Evolutionary conservation across 2,329 filamentous ascomycete genomes (phyloP), one percentile per base, ranked within the genome.

Genomic region (Alternaria sp.): DNA sequence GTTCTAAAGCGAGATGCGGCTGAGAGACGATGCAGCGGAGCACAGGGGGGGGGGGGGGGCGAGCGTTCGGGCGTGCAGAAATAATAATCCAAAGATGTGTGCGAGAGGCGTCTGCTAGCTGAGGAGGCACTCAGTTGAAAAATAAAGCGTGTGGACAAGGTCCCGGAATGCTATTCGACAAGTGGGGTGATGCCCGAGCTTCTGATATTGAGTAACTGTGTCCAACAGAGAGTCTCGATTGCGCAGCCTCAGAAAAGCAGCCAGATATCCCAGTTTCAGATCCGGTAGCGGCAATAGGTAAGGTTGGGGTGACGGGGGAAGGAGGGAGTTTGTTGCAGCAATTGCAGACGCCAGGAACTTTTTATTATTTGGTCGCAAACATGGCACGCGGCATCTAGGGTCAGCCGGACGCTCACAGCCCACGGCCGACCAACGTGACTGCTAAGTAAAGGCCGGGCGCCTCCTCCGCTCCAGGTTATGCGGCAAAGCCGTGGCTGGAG

Each of bases 81-180:
- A 62, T 61, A 54, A 60, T 57, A 56, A 61, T 60, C 51, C 21
- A 41, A 41, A 23, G 17, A 44, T 34, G 56, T 61, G 64, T 61
- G 62, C 54, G 60, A 45, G 44, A 55, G 53, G 50, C 51, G 61
- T 60, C 45, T 58, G 54, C 45, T 57, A 52, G 58, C 44, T 41
- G 58, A 42, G 51, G 49, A 54, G 59, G 61, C 54, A 58, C 53
- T 57, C 29, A 36, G 50, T 51, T 54, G 51, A 58, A 62, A 61
- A 64, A 67, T 57, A 54, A 46, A 40, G 60, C 60, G 63, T 70
- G 67, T 67, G 63, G 61, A 67, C 62, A 67, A 67, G 64, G 57
- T 66, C 60, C 57, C 67, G 68, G 67, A 70, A 68, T 71, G 68
- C 51, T 58, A 58, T 58, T 58, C 65, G 54, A 67, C 65, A 54